Base-by-base conservation (phyloP, 2,329 filamentous ascomycete species). In the Colletotrichum aenigma region DNA sequence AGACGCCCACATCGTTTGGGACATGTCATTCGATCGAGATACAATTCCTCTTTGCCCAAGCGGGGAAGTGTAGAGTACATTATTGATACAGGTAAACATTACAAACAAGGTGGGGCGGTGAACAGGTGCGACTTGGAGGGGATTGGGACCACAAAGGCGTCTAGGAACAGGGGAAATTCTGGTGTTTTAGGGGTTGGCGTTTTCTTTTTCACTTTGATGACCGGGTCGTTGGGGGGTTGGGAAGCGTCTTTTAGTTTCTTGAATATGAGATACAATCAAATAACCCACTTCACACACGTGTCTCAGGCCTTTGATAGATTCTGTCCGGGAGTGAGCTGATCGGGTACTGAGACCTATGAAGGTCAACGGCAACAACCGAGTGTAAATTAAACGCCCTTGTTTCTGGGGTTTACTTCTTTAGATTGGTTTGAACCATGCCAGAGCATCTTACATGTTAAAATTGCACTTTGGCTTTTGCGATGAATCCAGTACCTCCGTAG, bases 41-140 rank as follows among this genome's bases (percentile, higher is more conserved):
- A 48, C 43, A 48, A 21, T 48, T 48, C 43, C 43, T 48, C 43
- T 24, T 10, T 9, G 34, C 16, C n/a, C 21, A 28, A 32, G 43
- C 26, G 10, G 24, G 18, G 36, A 76, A 65, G 15, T 38, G 56
- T 66, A 62, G 36, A 52, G n/a, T 43, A 26, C 36, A 48, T 61
- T 70, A 15, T 52, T n/a, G 28, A 30, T 67, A 30, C 61, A 72
- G 34, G 36, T 67, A 60, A 67, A 77, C 21, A 55, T 77, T 77
- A 78, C 43, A 77, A 78, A 76, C 74, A 72, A 52, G 66, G 74
- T 67, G 75, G 69, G 58, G 71, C 43, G 68, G 16, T 61, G 58
- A 32, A 32, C 7, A 38, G 15, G 36, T 32, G 58, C 28, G 58
- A 32, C 58, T 32, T 61, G 28, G n/a, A 61, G 30, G 18, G 16